Evolutionary conservation across 306 rosid species (phyloP), one percentile per base, ranked within the genome.

Genomic region (Myrica gale): DNA sequence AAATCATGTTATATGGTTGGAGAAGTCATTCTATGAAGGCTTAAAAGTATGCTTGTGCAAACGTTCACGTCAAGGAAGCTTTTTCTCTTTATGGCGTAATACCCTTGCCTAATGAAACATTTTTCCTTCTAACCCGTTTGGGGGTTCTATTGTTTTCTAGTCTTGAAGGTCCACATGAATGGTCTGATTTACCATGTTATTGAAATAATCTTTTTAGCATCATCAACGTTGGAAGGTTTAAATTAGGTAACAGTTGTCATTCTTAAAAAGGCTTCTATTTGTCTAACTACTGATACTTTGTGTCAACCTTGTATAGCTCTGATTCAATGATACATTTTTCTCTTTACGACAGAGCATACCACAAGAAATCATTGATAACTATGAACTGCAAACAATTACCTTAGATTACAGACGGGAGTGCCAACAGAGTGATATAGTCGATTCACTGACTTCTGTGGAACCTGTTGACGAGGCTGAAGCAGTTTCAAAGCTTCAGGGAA

Each of bases 391-490:
- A 73, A 89, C 96, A 57, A 87, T 95, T 69, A 95, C 97, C 62
- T 82, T 92, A 82, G 99, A 95, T 88, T 95, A 95, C 81, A 90
- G 99, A 86, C 84, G 99, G 63, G 97, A 92, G 75, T 95, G 97
- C 75, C 97, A 91, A 89, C 96, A 78, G 21, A 77, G 83, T 15
- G 99, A 88, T 74, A 17, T 84, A 1, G 99, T 95, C 11, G 97
- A 95, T 83, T 95, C 93, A 26, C 97, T 95, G 61, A 88, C 96
- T 1, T 85, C 89, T 53, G 82, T 51, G 79, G 97, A 92, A 84
- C 62, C 68, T 15, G 20, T 72, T 2, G 90, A 85, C 53, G 89
- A 71, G 7, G 80, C 66, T 0, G 83, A 84, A 76, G 78, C 51
- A 16, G 77, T 81, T 81, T 75, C 87, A 12, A 84, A 81, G 62